A percentile compares a stretch with the other conserved stretches of the same genome.
Evolutionary conservation across 306 rosid species (phyloP).

Genomic region (Gastrolobium villosum): DNA sequence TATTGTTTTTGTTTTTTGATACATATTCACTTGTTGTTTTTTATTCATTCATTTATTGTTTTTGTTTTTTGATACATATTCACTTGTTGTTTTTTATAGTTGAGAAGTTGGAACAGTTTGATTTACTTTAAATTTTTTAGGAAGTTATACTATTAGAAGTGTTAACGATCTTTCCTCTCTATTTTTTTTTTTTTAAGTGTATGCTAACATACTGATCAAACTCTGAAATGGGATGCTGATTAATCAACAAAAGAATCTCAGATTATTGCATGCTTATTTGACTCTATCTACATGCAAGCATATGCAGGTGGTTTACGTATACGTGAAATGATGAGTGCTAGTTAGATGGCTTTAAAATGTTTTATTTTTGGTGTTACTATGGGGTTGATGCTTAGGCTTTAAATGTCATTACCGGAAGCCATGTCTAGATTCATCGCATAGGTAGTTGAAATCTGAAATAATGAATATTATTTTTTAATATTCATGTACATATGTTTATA

Average conservation of each 20-base stretch:
- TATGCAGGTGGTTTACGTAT: slow-evolving; percentile 18
- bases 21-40: too few species aligned
- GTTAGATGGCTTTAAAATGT: slow-evolving; percentile 21
- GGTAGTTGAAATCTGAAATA: too few species aligned
- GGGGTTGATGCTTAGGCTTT: too few species aligned
- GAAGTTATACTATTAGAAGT: slow-evolving; percentile 14
- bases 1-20: slow-evolving; percentile 9
- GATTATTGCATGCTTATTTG: slow-evolving; percentile 31
- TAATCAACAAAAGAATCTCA: slow-evolving; percentile 14
- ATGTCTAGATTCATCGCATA: too few species aligned
- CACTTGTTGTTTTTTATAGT: not conserved
- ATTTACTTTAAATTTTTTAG: slow-evolving; percentile 17
- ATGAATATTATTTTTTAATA: too few species aligned
- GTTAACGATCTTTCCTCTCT: slow-evolving; percentile 19
- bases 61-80: not conserved
- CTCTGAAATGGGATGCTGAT: slow-evolving; percentile 5
- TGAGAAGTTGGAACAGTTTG: slow-evolving; percentile 14
- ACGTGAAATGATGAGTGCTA: slow-evolving; percentile 29
- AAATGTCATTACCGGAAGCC: too few species aligned
- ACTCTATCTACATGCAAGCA: slow-evolving; percentile 33
- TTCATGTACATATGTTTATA: too few species aligned
- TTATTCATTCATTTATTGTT: slow-evolving; percentile 7
- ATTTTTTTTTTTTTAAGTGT: slow-evolving; percentile 8
- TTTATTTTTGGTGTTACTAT: too few species aligned
- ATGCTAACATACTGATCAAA: slow-evolving; percentile 24